Evolutionary conservation across 2,329 filamentous ascomycete genomes (phyloP).

Genomic region (Aspergillus uvarum): DNA sequence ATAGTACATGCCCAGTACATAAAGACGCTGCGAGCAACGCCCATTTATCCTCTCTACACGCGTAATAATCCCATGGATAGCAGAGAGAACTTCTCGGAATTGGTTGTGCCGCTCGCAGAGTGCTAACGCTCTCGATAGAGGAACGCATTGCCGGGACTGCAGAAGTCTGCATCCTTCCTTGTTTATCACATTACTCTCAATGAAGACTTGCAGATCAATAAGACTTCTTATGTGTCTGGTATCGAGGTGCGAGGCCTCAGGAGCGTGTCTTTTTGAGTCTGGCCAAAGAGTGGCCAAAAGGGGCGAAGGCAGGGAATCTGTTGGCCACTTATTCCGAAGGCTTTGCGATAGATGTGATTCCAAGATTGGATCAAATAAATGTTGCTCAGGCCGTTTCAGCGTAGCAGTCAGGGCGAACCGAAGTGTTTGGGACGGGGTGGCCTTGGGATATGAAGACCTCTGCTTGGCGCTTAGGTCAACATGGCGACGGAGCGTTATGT

Average conservation of each 20-base stretch:
- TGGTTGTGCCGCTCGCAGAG: constrained; percentile 26
- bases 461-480: background rate
- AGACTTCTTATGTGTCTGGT: constrained; percentile 10
- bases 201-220: constrained; percentile 20
- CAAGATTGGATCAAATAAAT: constrained; percentile 5
- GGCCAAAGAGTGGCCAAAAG: constrained; percentile 25
- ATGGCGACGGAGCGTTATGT: constrained; percentile 3
- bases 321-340: constrained; percentile 26
- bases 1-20: constrained; percentile 31
- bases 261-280: background rate
- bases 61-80: constrained; percentile 31
- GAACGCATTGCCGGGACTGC: constrained; percentile 9
- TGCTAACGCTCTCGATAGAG: constrained; percentile 23
- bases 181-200: constrained; percentile 28
- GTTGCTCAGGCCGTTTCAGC: constrained; percentile 10
- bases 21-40: constrained; percentile 13
- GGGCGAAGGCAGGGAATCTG: constrained; percentile 17
- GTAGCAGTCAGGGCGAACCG: constrained; percentile 34
- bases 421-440: constrained; percentile 32
- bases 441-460: constrained; percentile 9
- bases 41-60: constrained; percentile 26
- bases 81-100: constrained; percentile 32
- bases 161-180: constrained; percentile 8
- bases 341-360: constrained; percentile 19
- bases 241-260: background rate